These are phyloP conservation scores for Setaria italica DNA, from an alignment of 202 grass and related monocot genomes.

Conservation along the genomic window DNA sequence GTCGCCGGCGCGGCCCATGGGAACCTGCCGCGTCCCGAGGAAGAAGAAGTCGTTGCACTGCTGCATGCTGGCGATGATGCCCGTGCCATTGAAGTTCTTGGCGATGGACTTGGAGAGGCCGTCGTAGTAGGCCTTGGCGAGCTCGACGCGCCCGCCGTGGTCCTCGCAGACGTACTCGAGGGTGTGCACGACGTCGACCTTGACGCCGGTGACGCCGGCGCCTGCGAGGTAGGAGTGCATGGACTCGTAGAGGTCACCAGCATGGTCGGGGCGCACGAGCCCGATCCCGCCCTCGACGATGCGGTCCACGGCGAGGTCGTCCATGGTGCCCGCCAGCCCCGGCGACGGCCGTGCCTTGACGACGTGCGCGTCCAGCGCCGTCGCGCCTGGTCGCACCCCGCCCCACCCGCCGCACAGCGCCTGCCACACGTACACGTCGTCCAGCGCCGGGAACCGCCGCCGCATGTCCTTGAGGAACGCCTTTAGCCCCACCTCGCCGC, in stretches of 20 bases:
- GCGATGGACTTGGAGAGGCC: conserved; percentile 50
- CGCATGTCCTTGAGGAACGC: conserved; percentile 58
- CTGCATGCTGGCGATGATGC: conserved; percentile 75
- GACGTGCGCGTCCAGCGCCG: conserved; percentile 31
- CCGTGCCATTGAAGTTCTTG: conserved; percentile 57
- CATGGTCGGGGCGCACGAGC: conserved; percentile 37
- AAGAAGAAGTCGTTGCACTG: conserved; percentile 83
- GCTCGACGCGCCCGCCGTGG: conserved; percentile 63
- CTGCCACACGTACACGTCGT: conserved; percentile 66
- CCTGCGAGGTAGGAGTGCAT: conserved; percentile 58
- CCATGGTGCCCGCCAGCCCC: conserved; percentile 54
- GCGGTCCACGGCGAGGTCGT: conserved; percentile 59
- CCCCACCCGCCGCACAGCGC: conserved; percentile 59
- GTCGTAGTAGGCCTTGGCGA: conserved; percentile 65
- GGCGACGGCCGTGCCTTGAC: conserved; percentile 32
- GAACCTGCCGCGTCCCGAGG: conserved; percentile 53
- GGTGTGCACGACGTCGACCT: conserved; percentile 57
- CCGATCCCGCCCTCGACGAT: conserved; percentile 56
- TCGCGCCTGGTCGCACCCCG: conserved; percentile 39
- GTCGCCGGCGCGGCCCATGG: conserved; percentile 59
- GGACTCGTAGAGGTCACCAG: conserved; percentile 41
- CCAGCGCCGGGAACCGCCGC: conserved; percentile 39
- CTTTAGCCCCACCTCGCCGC: conserved; percentile 39
- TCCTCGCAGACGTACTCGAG: conserved; percentile 61
- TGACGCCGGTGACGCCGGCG: conserved; percentile 54